These are phyloP conservation scores for Groenewaldozyma tartarivorans DNA, from an alignment of 805 yeast genomes.

Conservation along the genomic window DNA sequence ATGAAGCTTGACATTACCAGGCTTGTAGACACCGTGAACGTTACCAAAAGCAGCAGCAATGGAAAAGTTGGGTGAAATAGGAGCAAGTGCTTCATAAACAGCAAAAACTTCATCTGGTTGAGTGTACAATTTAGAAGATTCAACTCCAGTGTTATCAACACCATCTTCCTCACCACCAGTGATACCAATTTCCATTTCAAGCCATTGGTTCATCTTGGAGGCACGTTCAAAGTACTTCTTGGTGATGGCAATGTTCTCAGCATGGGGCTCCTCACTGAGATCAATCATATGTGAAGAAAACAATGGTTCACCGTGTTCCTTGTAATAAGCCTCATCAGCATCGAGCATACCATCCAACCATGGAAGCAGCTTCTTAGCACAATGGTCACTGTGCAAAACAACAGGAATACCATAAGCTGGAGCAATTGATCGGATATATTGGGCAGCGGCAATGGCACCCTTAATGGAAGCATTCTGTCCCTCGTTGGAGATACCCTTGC, in stretches of 20 bases:
- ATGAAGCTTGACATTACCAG: slow-evolving; percentile 90
- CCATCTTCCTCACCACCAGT: slow-evolving; percentile 99
- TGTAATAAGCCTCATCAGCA: slow-evolving; percentile 91
- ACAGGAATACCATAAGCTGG: slow-evolving; percentile 97
- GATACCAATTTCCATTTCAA: slow-evolving; percentile 99
- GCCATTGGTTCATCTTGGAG: slow-evolving; percentile 91
- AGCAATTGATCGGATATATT: slow-evolving; percentile 92
- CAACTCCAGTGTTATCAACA: slow-evolving; percentile 94
- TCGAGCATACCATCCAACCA: slow-evolving; percentile 98
- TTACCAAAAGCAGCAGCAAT: slow-evolving; percentile 99
- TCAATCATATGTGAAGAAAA: slow-evolving; percentile 99
- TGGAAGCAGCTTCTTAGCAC: slow-evolving; percentile 95
- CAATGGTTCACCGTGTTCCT: slow-evolving; percentile 82
- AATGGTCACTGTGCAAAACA: slow-evolving; percentile 94
- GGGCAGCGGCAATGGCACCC: slow-evolving; percentile 96
- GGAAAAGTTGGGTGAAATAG: slow-evolving; percentile 95
- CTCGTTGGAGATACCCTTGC: slow-evolving; percentile 93
- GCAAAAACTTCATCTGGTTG: slow-evolving; percentile 88
- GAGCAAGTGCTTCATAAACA: slow-evolving; percentile 81
- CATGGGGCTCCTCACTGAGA: slow-evolving; percentile 92
- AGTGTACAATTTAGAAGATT: slow-evolving; percentile 83
- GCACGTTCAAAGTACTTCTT: slow-evolving; percentile 90
- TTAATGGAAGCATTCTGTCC: slow-evolving; percentile 91
- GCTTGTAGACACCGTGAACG: slow-evolving; percentile 99
- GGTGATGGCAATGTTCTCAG: slow-evolving; percentile 90